A percentile compares a stretch with the other conserved stretches of the same genome.
Evolutionary conservation across 352 stramenopile genomes (phyloP).

Genomic region (Ophiocytium majus): DNA sequence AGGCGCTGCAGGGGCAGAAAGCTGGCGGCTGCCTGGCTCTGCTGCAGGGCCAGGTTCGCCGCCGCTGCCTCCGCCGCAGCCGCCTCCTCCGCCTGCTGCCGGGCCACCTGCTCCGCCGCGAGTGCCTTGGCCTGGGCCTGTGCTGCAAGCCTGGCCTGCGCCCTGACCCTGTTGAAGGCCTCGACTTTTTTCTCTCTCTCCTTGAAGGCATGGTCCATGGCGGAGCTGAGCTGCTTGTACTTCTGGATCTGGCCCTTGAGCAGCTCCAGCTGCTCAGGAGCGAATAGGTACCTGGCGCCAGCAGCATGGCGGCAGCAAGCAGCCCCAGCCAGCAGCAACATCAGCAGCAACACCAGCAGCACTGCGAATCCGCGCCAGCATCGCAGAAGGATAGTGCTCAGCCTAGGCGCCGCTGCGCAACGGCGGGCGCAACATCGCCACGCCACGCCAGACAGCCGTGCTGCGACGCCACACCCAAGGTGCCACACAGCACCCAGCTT

Average conservation of each 20-base stretch:
- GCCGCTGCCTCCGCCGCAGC: neutral
- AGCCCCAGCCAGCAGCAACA: no score
- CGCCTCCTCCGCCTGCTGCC: neutral
- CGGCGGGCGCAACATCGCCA: no score
- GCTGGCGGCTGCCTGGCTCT: neutral
- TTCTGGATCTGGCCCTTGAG: constrained; percentile 1
- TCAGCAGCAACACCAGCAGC: no score
- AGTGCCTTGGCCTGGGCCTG: neutral
- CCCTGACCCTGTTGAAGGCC: neutral
- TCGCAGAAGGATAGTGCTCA: no score
- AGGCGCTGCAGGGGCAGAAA: neutral
- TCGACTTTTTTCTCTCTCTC: neutral
- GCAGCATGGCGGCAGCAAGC: no score
- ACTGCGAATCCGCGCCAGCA: no score
- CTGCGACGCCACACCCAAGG: no score
- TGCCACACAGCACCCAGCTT: no score
- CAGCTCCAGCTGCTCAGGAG: neutral
- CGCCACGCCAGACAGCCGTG: no score
- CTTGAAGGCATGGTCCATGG: neutral
- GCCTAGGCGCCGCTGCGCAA: no score
- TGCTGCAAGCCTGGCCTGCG: neutral
- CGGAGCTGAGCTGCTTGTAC: neutral
- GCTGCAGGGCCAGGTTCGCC: neutral
- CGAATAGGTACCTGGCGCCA: neutral
- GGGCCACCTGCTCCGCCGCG: no score